A percentile compares a stretch with the other conserved stretches of the same genome.
phyloP scores from a whole-genome alignment of 2,329 filamentous ascomycete genomes.

The Fusarium siculi region DNA sequence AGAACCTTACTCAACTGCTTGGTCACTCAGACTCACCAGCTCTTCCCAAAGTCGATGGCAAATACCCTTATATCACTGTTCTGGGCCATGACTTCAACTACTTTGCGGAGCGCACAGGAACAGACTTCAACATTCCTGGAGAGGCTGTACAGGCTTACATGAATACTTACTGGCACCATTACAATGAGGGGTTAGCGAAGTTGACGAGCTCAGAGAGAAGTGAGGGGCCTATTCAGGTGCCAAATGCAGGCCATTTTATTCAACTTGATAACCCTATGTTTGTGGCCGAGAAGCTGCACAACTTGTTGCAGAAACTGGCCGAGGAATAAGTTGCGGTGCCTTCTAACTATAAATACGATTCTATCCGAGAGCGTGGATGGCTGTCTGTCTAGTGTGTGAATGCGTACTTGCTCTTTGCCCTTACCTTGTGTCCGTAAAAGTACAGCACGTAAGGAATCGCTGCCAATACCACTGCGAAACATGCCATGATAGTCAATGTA shows the following conservation, averaged over 20 bases:
- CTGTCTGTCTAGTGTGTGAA: neutral
- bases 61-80: slow-evolving; percentile 34
- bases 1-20: slow-evolving; percentile 33
- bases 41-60: neutral
- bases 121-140: neutral
- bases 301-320: slow-evolving; percentile 11
- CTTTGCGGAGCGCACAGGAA: slow-evolving; percentile 21
- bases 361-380: neutral
- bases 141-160: slow-evolving; percentile 59
- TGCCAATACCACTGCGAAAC: slow-evolving; percentile 42
- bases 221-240: slow-evolving; percentile 29
- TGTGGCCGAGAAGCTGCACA: slow-evolving; percentile 46
- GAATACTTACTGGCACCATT: slow-evolving; percentile 64
- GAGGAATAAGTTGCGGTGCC: neutral
- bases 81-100: slow-evolving; percentile 38
- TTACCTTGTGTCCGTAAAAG: slow-evolving; percentile 34
- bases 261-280: slow-evolving; percentile 63
- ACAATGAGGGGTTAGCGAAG: slow-evolving; percentile 61
- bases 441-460: slow-evolving; percentile 47
- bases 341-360: too few species aligned
- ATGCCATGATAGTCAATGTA: slow-evolving; percentile 48
- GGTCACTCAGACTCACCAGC: slow-evolving; percentile 22
- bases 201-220: slow-evolving; percentile 56
- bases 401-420: slow-evolving; percentile 38
- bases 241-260: slow-evolving; percentile 48